These are phyloP conservation scores for Wolfiporia cocos DNA, from an alignment of 1,284 basidiomycete species.

Conservation along the genomic window DNA sequence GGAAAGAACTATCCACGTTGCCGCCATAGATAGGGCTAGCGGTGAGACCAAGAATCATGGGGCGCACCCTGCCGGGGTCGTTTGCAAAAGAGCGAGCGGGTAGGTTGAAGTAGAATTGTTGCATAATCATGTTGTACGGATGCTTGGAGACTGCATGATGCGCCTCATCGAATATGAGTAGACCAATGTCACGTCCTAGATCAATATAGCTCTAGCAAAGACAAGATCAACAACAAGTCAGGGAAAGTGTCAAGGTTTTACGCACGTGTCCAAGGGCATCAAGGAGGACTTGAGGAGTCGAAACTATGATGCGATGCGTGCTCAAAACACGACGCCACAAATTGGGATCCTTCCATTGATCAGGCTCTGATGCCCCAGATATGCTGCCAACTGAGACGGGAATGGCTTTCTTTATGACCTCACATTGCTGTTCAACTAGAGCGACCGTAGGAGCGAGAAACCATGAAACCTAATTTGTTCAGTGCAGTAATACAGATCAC, in stretches of 20 bases:
- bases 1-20: conserved; percentile 55
- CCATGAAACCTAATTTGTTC: conserved; percentile 53
- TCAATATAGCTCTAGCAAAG: conserved; percentile 48
- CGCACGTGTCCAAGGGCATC: conserved; percentile 60
- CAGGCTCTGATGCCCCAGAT: conserved; percentile 67
- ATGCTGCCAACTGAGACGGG: conserved; percentile 56
- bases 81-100: conserved; percentile 29
- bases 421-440: conserved; percentile 65
- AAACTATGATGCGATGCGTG: conserved; percentile 62
- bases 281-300: conserved; percentile 76
- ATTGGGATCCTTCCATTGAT: conserved; percentile 65
- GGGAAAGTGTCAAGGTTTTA: background rate
- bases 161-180: conserved; percentile 76
- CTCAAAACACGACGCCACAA: conserved; percentile 52
- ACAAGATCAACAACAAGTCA: no score
- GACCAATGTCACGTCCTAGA: conserved; percentile 55
- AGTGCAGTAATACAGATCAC: background rate
- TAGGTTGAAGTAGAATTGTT: conserved; percentile 57
- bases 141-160: conserved; percentile 72
- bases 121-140: conserved; percentile 74
- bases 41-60: conserved; percentile 67
- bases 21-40: conserved; percentile 78
- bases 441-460: conserved; percentile 77
- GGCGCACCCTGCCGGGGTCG: conserved; percentile 24
- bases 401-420: conserved; percentile 48